phyloP scores from a whole-genome alignment of 176 grass and related monocot genomes.

The Triticum turgidum region DNA sequence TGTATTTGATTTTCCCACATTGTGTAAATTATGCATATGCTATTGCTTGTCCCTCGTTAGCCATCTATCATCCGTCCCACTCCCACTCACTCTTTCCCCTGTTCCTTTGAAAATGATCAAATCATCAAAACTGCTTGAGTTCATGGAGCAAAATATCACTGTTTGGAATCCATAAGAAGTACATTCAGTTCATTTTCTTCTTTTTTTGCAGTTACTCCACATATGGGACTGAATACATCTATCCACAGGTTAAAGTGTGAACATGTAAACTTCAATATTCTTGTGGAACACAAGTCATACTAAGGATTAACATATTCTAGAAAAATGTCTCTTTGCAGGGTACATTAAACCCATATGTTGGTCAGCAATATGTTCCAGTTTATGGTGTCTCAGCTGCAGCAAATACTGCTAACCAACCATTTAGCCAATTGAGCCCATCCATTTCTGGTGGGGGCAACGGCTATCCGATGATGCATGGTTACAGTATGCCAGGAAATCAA shows the following conservation, averaged over 20 bases:
- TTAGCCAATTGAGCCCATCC: conserved; percentile 67
- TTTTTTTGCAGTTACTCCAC: conserved; percentile 76
- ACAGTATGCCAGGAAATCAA: conserved; percentile 65
- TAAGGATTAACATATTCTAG: conserved; percentile 13
- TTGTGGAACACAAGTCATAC: not conserved
- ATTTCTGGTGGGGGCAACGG: conserved; percentile 49
- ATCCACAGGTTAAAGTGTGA: conserved; percentile 77
- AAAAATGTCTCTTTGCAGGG: conserved; percentile 48
- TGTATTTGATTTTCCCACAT: not conserved
- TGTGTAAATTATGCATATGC: not conserved
- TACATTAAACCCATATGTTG: conserved; percentile 66
- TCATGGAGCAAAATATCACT: conserved; percentile 28
- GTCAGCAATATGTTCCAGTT: conserved; percentile 77
- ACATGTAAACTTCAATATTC: conserved; percentile 16
- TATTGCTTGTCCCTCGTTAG: not conserved
- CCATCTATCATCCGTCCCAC: not conserved
- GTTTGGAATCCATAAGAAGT: conserved; percentile 20
- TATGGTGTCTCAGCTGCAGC: conserved; percentile 63
- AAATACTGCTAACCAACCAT: conserved; percentile 61
- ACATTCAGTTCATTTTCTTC: conserved; percentile 45
- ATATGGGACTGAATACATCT: conserved; percentile 86
- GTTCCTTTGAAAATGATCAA: not conserved
- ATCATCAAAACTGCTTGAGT: not conserved
- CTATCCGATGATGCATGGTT: conserved; percentile 64
- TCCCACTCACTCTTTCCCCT: not conserved